phyloP scores from a whole-genome alignment of 2,329 filamentous ascomycete species.

The Penicillium occitanis region DNA sequence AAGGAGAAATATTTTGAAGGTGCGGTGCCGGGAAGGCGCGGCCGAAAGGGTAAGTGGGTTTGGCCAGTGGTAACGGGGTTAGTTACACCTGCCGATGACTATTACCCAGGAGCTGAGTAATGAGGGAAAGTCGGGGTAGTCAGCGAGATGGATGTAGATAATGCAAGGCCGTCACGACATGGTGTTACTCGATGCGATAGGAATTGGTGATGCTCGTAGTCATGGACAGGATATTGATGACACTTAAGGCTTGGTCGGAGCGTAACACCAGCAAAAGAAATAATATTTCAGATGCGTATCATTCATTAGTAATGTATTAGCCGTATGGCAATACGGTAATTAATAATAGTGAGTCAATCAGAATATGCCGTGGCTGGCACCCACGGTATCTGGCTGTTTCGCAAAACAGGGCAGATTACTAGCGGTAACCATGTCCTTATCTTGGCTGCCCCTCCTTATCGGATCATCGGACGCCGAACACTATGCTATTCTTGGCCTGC shows the following conservation, averaged over 20 bases:
- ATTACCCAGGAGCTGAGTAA: background rate
- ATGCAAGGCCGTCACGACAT: constrained; percentile 11
- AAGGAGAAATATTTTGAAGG: background rate
- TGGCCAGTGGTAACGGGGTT: background rate
- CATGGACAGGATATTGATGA: constrained; percentile 2
- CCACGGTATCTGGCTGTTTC: background rate
- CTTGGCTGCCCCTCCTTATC: constrained; percentile 17
- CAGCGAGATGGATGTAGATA: background rate
- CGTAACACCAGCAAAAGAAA: constrained; percentile 7
- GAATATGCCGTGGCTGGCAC: background rate
- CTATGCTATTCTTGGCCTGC: background rate
- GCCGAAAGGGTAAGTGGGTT: constrained; percentile 14
- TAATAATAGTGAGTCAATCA: background rate
- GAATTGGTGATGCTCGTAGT: background rate
- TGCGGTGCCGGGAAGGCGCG: constrained; percentile 13
- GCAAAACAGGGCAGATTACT: constrained; percentile 1
- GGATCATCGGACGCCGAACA: constrained; percentile 15
- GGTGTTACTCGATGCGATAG: constrained; percentile 6
- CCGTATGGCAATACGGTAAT: background rate
- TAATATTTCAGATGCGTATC: constrained; percentile 2
- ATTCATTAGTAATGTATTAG: constrained; percentile 6
- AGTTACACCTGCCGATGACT: background rate
- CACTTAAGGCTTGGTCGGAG: background rate
- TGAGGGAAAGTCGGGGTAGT: background rate
- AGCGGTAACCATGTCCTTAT: constrained; percentile 16